Base-by-base conservation (phyloP, 1,139 yeast species). In the Suhomyces panamericanus region DNA sequence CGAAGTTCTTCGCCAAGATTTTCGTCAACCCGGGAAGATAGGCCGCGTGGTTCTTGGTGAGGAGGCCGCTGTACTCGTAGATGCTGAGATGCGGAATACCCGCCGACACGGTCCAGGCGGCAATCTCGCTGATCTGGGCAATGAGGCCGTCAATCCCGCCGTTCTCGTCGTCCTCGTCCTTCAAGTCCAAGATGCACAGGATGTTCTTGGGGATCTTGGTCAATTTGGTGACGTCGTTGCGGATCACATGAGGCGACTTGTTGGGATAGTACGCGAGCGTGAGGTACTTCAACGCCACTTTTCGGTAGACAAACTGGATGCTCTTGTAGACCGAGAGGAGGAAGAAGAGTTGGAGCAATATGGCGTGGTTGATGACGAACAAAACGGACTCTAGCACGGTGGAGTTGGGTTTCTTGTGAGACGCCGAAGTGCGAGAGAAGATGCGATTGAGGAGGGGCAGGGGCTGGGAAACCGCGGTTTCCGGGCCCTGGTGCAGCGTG, bases 141-240 rank as follows among this genome's bases (percentile, higher is more conserved):
- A 91, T 72, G 38, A 95, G 72, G 0, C 96, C 96, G 49, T 86
- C 91, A 37, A 86, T 66, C 2, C 97, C 97, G 22, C 96, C 96
- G 48, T 87, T 90, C 59, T 87, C 95, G 54, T 85, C 93, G 49
- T 84, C 87, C 43, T 82, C 90, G 37, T 85, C 80, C 56, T 81
- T 81, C 59, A 84, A 75, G 53, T 80, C 83, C 49, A 93, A 67
- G 14, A 93, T 81, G 28, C 87, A 81, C 10, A 95, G 85, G 20
- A 93, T 57, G 44, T 87, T 77, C 51, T 77, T 77, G 3, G 99
- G 99, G 35, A 90, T 76, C 63, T 93, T 93, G 39, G 74, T 60
- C 48, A 93, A 69, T 55, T 80, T 77, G 48, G 74, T 73, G 34
- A 89, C 90, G 65, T 95, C 99, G 50, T 85, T 85, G 51, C 95